Evolutionary conservation across 1,139 yeast species (phyloP).

Genomic region (Zygoascus sp.): DNA sequence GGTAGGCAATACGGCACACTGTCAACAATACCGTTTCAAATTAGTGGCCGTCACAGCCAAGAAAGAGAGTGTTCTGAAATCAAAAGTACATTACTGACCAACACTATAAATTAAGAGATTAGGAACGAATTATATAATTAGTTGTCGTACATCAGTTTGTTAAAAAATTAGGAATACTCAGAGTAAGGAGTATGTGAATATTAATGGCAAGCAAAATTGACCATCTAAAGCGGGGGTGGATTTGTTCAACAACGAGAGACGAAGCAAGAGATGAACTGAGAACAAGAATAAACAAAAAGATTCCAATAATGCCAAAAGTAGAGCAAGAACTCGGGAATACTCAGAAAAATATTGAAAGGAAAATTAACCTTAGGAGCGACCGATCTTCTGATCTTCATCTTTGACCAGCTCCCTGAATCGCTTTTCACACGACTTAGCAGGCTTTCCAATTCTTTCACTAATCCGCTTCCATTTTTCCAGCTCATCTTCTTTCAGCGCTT

Average conservation of each 20-base stretch:
- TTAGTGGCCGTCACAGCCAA: neutral
- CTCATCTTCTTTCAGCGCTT: conserved; percentile 28
- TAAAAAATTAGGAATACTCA: neutral
- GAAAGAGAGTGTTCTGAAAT: too few relatives aligned
- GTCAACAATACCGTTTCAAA: neutral
- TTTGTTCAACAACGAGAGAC: too few relatives aligned
- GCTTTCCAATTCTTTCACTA: conserved; percentile 30
- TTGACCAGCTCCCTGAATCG: conserved; percentile 21
- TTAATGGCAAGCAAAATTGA: neutral
- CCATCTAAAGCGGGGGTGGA: too few relatives aligned
- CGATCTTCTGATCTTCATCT: conserved; percentile 1
- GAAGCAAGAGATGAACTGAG: neutral
- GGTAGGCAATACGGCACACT: neutral
- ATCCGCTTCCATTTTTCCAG: conserved; percentile 30
- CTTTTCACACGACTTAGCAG: conserved; percentile 31
- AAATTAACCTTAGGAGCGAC: neutral
- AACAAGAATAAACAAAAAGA: too few relatives aligned
- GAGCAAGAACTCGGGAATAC: neutral
- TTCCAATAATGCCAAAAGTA: too few relatives aligned
- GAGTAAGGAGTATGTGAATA: neutral
- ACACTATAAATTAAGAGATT: too few relatives aligned
- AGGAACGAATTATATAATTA: too few relatives aligned
- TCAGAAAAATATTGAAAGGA: neutral
- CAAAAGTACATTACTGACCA: too few relatives aligned
- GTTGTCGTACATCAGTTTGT: neutral